Conservation (phyloP, 768 basidiomycete genomes). For the Porphyrellus cyaneotinctus region DNA sequence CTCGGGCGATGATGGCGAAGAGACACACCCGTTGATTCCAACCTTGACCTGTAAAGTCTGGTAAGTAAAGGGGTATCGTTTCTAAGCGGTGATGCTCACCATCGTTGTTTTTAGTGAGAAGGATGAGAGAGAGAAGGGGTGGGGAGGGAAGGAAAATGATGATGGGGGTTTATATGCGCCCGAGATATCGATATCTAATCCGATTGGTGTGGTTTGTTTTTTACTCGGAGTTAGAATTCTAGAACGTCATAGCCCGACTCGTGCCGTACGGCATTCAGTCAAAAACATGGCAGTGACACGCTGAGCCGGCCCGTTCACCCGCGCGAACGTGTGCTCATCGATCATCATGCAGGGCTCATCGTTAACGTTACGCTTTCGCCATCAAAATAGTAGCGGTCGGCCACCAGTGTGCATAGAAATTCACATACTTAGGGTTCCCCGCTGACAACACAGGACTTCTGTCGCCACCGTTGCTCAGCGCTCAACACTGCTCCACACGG, state of each 20-base stretch:
- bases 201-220: constrained; percentile 17
- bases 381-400: neutral
- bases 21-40: constrained; percentile 89
- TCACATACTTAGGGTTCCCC: neutral
- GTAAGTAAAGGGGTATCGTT: neutral
- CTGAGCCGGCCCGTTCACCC: neutral
- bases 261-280: constrained; percentile 7
- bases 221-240: constrained; percentile 25
- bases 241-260: constrained; percentile 18
- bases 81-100: constrained; percentile 15
- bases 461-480: neutral
- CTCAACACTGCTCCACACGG: neutral
- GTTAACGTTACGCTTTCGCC: neutral
- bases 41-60: constrained; percentile 59
- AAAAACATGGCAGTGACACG: constrained; percentile 1
- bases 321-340: constrained; percentile 8
- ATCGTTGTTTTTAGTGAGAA: constrained; percentile 17
- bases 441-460: neutral
- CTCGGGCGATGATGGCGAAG: neutral
- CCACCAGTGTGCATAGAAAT: neutral
- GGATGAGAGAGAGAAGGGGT: constrained; percentile 4
- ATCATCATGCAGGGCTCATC: neutral
- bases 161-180: constrained; percentile 27
- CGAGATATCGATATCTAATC: constrained; percentile 22
- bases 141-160: neutral